Evolutionary conservation across 305 asterid genomes (phyloP), one percentile per base, ranked within the genome.

Genomic region (Plantago lanceolata): DNA sequence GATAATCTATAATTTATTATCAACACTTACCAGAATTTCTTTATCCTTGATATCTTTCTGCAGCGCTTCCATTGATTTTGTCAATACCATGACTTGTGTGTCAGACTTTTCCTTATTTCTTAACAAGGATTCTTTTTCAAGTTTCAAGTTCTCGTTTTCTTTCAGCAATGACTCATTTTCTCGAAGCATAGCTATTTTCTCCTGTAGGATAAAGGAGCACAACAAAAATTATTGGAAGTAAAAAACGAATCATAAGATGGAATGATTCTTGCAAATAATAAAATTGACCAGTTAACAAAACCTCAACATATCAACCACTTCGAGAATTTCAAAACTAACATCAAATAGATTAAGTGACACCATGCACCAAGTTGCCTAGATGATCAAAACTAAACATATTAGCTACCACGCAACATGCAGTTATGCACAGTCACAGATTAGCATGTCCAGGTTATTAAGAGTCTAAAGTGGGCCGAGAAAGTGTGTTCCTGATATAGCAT

Each of bases 41-140:
- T 84, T 94, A 60, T 90, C 96, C 85, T 94, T 90, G 65, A 84
- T 81, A 75, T 90, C 96, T 73, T 88, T 90, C 84, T 90, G 99
- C 57, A 88, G 82, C 56, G 81, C 72, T 75, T 90, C 99, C 72
- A 87, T 68, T 24, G 99, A 93, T 72, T 82, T 90, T 72, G 86
- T 78, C 82, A 90, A 67, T 49, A 82, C 76, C 66, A 48, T 61
- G 75, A 78, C 89, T 74, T 85, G 95, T 66, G 82, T 73, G 63
- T 87, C 97, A 67, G 85, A 76, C 68, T 67, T 69, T 68, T 84
- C 96, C 79, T 88, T 94, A 82, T 76, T 79, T 85, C 77, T 85
- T 64, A 72, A 71, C 84, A 88, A 72, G 66, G 87, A 76, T 68
- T 80, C 82, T 48, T 72, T 61, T 68, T 90, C 85, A 69, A 67